Percentiles rank a stretch among this genome's conserved stretches.
Evolutionary conservation across 768 basidiomycete genomes (phyloP).

Genomic region (Trametes sanguinea): DNA sequence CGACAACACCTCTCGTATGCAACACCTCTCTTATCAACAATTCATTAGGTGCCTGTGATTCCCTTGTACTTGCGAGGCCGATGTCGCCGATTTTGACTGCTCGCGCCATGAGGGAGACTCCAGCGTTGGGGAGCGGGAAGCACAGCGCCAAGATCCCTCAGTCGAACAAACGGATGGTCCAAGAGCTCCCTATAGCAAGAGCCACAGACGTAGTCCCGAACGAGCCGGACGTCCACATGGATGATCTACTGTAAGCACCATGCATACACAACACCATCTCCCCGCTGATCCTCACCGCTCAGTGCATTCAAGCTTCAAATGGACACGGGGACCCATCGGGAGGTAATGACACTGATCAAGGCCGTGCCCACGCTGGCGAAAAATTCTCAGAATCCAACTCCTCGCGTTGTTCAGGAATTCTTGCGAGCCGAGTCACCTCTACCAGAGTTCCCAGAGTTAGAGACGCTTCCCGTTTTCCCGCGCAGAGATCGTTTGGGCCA

Average conservation of each 20-base stretch:
- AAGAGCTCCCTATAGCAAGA: not conserved
- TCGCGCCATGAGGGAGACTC: conserved; percentile 50
- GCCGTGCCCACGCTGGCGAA: conserved; percentile 22
- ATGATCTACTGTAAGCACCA: conserved; percentile 45
- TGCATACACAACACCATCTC: conserved; percentile 7
- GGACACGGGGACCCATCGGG: conserved; percentile 30
- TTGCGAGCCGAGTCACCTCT: conserved; percentile 35
- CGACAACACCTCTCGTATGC: too few species aligned
- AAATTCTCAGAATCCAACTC: not conserved
- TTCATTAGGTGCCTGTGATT: not conserved
- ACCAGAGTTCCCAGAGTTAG: conserved; percentile 29
- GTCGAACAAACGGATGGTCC: conserved; percentile 9
- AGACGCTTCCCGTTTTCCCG: conserved; percentile 53
- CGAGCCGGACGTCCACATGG: conserved; percentile 25
- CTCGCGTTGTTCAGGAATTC: conserved; percentile 30
- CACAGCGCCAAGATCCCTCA: conserved; percentile 34
- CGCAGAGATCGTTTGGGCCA: conserved; percentile 29
- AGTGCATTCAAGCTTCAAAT: conserved; percentile 38
- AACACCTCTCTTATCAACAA: not conserved
- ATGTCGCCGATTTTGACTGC: conserved; percentile 49
- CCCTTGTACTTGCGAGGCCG: conserved; percentile 29
- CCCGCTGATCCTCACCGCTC: not conserved
- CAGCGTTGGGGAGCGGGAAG: conserved; percentile 39
- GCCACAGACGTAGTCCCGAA: not conserved
- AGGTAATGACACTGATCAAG: conserved; percentile 34